These are phyloP conservation scores for Eutypa lata DNA, from an alignment of 2,329 filamentous ascomycete species.

Conservation along the genomic window DNA sequence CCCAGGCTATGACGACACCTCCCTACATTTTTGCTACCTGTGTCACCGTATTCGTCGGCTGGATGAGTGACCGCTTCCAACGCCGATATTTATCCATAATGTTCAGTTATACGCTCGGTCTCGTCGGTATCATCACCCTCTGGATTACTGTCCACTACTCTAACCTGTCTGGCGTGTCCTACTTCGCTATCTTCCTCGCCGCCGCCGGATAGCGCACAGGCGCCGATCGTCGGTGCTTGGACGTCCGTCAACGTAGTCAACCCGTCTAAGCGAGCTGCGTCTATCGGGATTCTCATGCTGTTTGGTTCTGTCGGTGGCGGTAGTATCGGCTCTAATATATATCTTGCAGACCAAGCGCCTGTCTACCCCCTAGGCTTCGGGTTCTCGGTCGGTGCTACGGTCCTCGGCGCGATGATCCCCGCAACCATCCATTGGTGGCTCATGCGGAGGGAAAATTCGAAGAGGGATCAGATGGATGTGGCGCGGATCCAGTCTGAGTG, in stretches of 20 bases:
- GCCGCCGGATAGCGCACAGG: conserved; percentile 14
- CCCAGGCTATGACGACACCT: conserved; percentile 24
- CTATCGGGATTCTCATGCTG: conserved; percentile 16
- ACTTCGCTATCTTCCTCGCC: conserved; percentile 21
- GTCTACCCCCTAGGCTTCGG: conserved; percentile 16
- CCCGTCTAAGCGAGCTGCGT: conserved; percentile 18
- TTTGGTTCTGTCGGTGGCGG: conserved; percentile 12
- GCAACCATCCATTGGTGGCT: conserved; percentile 10
- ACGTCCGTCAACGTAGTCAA: conserved; percentile 14
- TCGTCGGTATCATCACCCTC: conserved; percentile 16
- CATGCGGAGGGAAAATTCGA: conserved; percentile 7
- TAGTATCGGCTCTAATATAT: conserved; percentile 18
- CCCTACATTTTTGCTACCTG: conserved; percentile 40
- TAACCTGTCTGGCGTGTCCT: conserved; percentile 15
- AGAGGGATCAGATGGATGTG: conserved; percentile 4
- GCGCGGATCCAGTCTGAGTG: conserved; percentile 5
- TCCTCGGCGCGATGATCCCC: conserved; percentile 11
- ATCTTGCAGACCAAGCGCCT: conserved; percentile 16
- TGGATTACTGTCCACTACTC: conserved; percentile 16
- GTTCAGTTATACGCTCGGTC: conserved; percentile 15
- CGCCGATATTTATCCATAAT: conserved; percentile 15
- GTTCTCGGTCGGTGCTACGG: conserved; percentile 14
- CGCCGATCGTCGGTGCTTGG: conserved; percentile 13
- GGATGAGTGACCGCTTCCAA: conserved; percentile 36
- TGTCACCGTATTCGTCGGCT: conserved; percentile 26